These are phyloP conservation scores for Fragilariopsis cylindrus DNA, from an alignment of 108 stramenopile species.

Conservation along the genomic window DNA sequence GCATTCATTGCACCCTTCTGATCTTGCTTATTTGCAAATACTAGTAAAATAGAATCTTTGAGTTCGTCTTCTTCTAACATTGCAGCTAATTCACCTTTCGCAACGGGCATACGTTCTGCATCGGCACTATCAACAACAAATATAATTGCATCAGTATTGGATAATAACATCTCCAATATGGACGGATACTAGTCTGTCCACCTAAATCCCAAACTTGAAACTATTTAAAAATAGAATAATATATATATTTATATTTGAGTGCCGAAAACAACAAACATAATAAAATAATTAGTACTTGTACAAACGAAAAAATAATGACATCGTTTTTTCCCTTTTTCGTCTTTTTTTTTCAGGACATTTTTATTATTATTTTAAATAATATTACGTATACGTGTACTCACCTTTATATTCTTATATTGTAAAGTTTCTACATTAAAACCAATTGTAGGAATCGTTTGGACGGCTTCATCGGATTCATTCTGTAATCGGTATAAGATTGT, in stretches of 20 bases:
- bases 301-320: not conserved
- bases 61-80: conserved; percentile 99
- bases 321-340: no score
- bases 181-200: conserved; percentile 98
- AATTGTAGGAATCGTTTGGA: conserved; percentile 99
- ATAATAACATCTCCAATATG: conserved; percentile 99
- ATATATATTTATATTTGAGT: not conserved
- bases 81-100: conserved; percentile 92
- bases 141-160: conserved; percentile 99
- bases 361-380: not conserved
- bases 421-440: conserved; percentile 99
- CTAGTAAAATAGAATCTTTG: conserved; percentile 93
- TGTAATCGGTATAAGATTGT: conserved; percentile 95
- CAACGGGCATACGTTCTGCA: conserved; percentile 92
- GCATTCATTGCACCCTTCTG: conserved; percentile 98
- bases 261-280: not conserved
- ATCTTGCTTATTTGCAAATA: conserved; percentile 99
- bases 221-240: conserved; percentile 29
- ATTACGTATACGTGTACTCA: conserved; percentile 26
- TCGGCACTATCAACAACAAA: conserved; percentile 99
- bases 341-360: not conserved
- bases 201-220: conserved; percentile 99
- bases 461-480: conserved; percentile 84
- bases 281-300: not conserved
- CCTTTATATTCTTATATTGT: conserved; percentile 99